Conservation (phyloP, 768 basidiomycete species). For the Lentinula raphanica region DNA sequence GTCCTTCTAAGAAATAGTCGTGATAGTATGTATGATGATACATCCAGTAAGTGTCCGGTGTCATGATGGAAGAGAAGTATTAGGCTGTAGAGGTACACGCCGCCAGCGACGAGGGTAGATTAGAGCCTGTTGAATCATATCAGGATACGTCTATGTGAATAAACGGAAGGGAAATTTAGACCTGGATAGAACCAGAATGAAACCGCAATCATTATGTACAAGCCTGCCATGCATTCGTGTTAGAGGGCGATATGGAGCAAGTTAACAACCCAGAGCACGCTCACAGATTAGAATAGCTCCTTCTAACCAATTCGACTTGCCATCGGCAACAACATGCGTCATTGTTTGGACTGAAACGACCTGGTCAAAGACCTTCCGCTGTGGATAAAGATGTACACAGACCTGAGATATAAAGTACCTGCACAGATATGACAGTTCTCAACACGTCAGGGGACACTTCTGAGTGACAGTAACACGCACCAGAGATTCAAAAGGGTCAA, state of each 20-base stretch:
- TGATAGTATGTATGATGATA: neutral
- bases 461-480: conserved; percentile 17
- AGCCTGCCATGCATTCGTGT: conserved; percentile 30
- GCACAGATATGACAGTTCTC: neutral
- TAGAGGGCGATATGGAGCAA: neutral
- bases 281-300: conserved; percentile 72
- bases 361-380: neutral
- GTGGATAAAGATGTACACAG: neutral
- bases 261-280: conserved; percentile 34
- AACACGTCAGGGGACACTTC: neutral
- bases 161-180: conserved; percentile 10
- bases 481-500: conserved; percentile 81
- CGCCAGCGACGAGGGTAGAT: conserved; percentile 2
- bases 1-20: neutral
- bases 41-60: neutral
- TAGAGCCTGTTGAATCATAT: neutral
- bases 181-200: conserved; percentile 69
- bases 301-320: conserved; percentile 90
- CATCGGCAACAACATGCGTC: conserved; percentile 81
- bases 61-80: neutral
- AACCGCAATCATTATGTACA: conserved; percentile 70
- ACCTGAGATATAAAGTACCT: conserved; percentile 49
- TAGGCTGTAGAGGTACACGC: conserved; percentile 1
- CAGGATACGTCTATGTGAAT: neutral
- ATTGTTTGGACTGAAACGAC: conserved; percentile 61